Evolutionary conservation across 179 eudicot genomes (phyloP), one percentile per base, ranked within the genome.

Genomic region (Dionaea muscipula): DNA sequence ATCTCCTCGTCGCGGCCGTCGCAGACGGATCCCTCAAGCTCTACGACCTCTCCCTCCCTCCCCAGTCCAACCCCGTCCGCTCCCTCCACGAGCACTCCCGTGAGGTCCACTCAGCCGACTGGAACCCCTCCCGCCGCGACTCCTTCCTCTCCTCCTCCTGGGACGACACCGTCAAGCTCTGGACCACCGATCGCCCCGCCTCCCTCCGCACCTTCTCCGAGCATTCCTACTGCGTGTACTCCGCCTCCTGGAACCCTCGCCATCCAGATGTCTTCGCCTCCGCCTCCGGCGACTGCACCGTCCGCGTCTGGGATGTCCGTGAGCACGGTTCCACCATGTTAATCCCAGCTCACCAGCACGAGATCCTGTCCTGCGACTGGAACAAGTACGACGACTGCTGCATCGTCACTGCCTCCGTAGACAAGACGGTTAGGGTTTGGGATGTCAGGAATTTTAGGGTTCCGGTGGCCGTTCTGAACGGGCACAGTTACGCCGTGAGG

Each of bases 281-380:
- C 0, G 95, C 97, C 9, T 86, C 95, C 4, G 97, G 97, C 4
- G 95, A 89, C 57, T 89, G 94, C 61, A 89, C 97, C 13, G 73
- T 74, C 13, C 72, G 97, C 26, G 71, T 89, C n/a, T 89, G 97
- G 97, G 97, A 89, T 38, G 95, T 89, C 17, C 78, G 97, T 1
- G 95, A 89, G 72, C 95, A 89, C 1, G 86, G 86, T 3, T 83
- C 95, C 0, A 89, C 95, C 4, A 89, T 89, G 94, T 83, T 89
- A 12, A 79, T 89, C 24, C 95, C 97, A 0, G 97, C 82, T 0
- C 95, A 86, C 24, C 94, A 89, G 23, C 83, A 81, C 22, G 97
- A 89, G 61, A 81, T 89, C 44, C 66, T 89, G 28, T 70, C 80
- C 1, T 81, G 93, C 51, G 97, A 89, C 51, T 89, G 97, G 97